phyloP scores from a whole-genome alignment of 352 stramenopile species.

The Phytophthora litchii region DNA sequence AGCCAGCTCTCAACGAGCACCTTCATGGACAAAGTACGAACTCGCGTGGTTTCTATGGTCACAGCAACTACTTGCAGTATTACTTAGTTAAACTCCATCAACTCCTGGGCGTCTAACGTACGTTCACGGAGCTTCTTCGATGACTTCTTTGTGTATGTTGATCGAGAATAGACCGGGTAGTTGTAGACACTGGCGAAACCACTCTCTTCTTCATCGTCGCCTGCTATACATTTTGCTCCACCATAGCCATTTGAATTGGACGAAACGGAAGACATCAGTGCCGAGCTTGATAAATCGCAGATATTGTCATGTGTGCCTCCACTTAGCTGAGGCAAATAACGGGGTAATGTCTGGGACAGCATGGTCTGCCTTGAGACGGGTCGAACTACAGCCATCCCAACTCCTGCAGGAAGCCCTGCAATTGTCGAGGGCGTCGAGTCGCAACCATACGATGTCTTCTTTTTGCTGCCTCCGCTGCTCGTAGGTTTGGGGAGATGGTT shows the following conservation, averaged over 20 bases:
- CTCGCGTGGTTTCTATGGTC: conserved; percentile 23
- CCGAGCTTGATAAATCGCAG: conserved; percentile 24
- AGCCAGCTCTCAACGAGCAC: too few relatives aligned
- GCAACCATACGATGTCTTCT: conserved; percentile 31
- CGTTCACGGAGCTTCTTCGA: conserved; percentile 59
- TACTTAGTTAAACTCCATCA: conserved; percentile 62
- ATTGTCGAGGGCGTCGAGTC: conserved; percentile 17
- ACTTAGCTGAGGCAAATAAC: conserved; percentile 53
- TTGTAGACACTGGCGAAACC: conserved; percentile 54
- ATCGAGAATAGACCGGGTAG: conserved; percentile 55
- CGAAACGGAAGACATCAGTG: conserved; percentile 13
- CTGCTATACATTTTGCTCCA: conserved; percentile 18
- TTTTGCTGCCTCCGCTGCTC: conserved; percentile 39
- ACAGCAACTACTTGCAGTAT: conserved; percentile 21
- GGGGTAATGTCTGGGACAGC: conserved; percentile 39
- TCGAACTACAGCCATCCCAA: conserved; percentile 44
- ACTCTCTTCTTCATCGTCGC: conserved; percentile 21
- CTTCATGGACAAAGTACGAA: conserved; percentile 26
- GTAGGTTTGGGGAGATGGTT: conserved; percentile 50
- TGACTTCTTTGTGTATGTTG: conserved; percentile 45
- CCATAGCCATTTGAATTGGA: conserved; percentile 3
- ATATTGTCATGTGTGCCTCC: conserved; percentile 28
- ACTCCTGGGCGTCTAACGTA: conserved; percentile 39
- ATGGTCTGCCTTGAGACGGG: conserved; percentile 52
- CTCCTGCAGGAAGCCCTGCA: conserved; percentile 21